Base-by-base conservation (phyloP, 257 asterid genomes). In the Nicotiana knightiana region DNA sequence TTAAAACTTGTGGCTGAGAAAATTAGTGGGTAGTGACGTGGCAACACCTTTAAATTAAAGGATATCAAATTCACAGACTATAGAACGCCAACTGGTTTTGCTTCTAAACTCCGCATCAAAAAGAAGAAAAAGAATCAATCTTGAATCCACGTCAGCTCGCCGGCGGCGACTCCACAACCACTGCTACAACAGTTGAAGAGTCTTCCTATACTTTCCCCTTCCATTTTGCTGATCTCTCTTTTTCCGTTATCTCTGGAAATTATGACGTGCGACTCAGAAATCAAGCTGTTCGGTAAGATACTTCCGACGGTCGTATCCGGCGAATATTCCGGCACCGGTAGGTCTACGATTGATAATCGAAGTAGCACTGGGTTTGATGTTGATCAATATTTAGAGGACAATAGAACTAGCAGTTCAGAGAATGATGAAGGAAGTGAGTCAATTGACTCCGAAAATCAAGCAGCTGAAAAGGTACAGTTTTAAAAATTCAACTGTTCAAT, bases 261-360 rank as follows among this genome's bases (percentile, higher is more conserved):
- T 58, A 84, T 84, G 71, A 79, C 85, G 81, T 83, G 57, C 75
- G 92, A 91, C 71, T 89, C 93, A 53, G 93, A 89, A 83, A 91
- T 93, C 59, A 93, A 85, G 88, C 66, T 93, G 67, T 93, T 93
- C 30, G 98, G 97, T 24, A 90, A 87, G 85, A 93, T 86, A 88
- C 91, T 93, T 84, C 82, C 88, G 76, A 68, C 75, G 61, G 37
- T 70, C 2, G 48, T 55, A 35, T 67, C 77, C 35, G 35, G 35
- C 43, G 16, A 4, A 28, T 64, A 5, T 64, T 12, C 21, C 24
- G 39, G 48, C 51, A 48, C 82, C 70, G 85, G 79, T 17, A 86
- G 67, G 43, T 9, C 16, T 65, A 83, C 63, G 1, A 85, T 17
- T 51, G 85, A 86, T 57, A 51, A 62, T 76, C 83, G 67, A 26